These are phyloP conservation scores for Dissoconium aciculare DNA, from an alignment of 2,329 filamentous ascomycete species.

Conservation along the genomic window DNA sequence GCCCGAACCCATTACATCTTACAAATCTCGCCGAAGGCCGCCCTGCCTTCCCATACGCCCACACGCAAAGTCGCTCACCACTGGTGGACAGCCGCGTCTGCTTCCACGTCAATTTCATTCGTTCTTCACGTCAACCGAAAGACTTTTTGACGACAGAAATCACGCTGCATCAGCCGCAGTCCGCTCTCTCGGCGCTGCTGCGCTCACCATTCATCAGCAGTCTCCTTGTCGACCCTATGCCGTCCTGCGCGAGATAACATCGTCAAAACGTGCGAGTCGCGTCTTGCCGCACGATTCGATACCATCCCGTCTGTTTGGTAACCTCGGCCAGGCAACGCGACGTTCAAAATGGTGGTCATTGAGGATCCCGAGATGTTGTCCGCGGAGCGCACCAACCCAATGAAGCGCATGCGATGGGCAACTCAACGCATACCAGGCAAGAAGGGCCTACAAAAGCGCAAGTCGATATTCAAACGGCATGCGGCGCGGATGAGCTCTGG, in stretches of 20 bases:
- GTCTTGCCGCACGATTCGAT: not conserved
- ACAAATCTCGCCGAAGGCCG: too few species aligned
- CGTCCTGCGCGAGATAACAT: conserved; percentile 1
- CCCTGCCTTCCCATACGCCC: too few species aligned
- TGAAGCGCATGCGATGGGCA: conserved; percentile 80
- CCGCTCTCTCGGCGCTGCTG: too few species aligned
- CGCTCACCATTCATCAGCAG: too few species aligned
- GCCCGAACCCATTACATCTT: too few species aligned
- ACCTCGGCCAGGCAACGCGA: not conserved
- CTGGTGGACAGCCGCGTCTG: too few species aligned
- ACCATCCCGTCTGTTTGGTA: not conserved
- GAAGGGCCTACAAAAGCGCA: conserved; percentile 63
- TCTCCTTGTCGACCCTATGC: too few species aligned
- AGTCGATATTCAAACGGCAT: conserved; percentile 60
- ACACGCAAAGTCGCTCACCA: too few species aligned
- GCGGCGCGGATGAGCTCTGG: conserved; percentile 15
- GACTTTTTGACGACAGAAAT: too few species aligned
- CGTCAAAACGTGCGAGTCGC: not conserved
- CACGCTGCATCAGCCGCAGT: too few species aligned
- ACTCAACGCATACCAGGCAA: conserved; percentile 72
- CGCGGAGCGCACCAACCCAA: conserved; percentile 36
- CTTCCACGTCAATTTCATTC: too few species aligned
- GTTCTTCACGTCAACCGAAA: too few species aligned
- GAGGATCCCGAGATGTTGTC: conserved; percentile 25
- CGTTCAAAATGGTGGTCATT: not conserved